Percentiles rank a stretch among this genome's conserved stretches.
These are phyloP conservation scores for Grosmannia huntii DNA, from an alignment of 2,329 filamentous ascomycete species.

Conservation along the genomic window DNA sequence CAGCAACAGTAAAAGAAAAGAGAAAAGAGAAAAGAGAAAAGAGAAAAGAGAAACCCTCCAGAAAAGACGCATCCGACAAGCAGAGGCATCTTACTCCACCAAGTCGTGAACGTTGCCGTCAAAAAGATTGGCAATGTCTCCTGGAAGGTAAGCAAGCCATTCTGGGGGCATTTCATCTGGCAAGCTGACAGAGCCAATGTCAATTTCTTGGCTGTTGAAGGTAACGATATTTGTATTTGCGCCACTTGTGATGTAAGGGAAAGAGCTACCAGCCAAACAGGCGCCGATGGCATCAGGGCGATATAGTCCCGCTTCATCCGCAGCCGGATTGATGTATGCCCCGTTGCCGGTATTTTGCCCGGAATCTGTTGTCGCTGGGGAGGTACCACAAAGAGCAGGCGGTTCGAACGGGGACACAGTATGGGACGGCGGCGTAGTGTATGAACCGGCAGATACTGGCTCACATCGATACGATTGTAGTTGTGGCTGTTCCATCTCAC, in stretches of 20 bases:
- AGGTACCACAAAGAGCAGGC: slow-evolving; percentile 11
- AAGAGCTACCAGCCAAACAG: slow-evolving; percentile 15
- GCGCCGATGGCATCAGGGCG: slow-evolving; percentile 16
- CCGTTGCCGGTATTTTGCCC: not conserved
- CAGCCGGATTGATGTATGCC: not conserved
- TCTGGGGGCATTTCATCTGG: slow-evolving; percentile 51
- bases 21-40: not conserved
- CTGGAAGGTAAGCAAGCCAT: slow-evolving; percentile 63
- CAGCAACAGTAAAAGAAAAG: not conserved
- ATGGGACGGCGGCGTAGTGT: slow-evolving; percentile 21
- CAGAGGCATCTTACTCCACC: not conserved
- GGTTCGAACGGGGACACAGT: slow-evolving; percentile 18
- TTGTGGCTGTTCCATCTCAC: not conserved
- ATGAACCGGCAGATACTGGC: not conserved
- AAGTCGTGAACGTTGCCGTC: slow-evolving; percentile 13
- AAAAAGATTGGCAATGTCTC: slow-evolving; percentile 50
- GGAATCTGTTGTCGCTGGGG: slow-evolving; percentile 21
- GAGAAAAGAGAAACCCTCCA: not conserved
- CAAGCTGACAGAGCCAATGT: slow-evolving; percentile 52
- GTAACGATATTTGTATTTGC: slow-evolving; percentile 41
- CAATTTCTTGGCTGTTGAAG: slow-evolving; percentile 66
- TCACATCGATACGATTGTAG: not conserved
- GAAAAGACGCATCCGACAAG: not conserved
- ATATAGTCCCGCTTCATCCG: not conserved
- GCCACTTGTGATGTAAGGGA: slow-evolving; percentile 20